Evolutionary conservation across 1,284 basidiomycete species (phyloP), one percentile per base, ranked within the genome.

Genomic region (Cryptococcus sp.): DNA sequence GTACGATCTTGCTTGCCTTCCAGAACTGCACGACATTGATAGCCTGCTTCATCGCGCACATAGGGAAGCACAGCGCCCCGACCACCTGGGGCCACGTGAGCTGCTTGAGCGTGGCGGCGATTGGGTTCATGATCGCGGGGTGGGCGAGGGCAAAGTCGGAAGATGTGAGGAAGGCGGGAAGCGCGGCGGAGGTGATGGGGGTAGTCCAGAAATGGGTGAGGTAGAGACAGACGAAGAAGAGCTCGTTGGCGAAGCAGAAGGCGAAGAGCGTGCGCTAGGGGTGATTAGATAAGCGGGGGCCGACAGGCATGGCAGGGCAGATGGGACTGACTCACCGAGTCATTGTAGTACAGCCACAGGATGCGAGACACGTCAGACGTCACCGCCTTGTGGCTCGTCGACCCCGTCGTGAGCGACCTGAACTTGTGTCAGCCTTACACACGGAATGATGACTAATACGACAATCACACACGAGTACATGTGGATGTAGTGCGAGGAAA

Each of bases 401-500:
- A 90, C 38, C 96, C 96, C 24, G 94, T 95, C 36, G 91, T 83
- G 48, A 98, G 84, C 38, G 96, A 96, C 68, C 95, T 97, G 67
- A 36, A 33, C 47, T 18, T 18, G 24, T 18, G 11, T 42, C 21
- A 46, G 15, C 48, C 7, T 50, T 4, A 18, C 7, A 33, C 48
- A 18, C 45, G 16, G 28, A 23, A 21, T 46, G 20, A 11, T 18
- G 1, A 0, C 9, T 3, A 5, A 24, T 15, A 20, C 21, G n/a
- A 53, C 20, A 5, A 13, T 6, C 4, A 77, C 83, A 59, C 68
- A 93, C 93, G 92, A 95, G 79, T 98, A 97, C 95, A 99, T 99
- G 80, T 98, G 96, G 84, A 99, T 98, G 80, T 98, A 99, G 78
- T 99, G 95, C 69, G 91, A 95, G 64, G 88, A 88, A 76, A 99